Conservation (phyloP, 2,329 filamentous ascomycete species). For the Nannizzia gypsea region DNA sequence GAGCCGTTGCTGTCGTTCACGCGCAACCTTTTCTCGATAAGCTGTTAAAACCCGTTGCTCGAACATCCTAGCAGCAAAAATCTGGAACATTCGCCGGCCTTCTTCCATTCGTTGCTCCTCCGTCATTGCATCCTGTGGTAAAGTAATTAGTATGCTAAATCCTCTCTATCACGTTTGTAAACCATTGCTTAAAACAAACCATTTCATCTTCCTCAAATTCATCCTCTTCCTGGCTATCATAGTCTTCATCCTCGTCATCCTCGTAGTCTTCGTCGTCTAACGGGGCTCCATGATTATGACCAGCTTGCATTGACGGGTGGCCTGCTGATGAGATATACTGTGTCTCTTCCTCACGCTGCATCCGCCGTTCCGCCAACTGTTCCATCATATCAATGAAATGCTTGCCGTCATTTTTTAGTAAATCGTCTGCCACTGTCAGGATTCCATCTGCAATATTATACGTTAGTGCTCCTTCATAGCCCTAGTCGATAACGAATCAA, state of each 20-base stretch:
- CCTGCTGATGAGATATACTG: slow-evolving; percentile 51
- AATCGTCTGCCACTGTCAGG: slow-evolving; percentile 93
- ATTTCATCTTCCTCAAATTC: slow-evolving; percentile 56
- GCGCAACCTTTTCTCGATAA: slow-evolving; percentile 94
- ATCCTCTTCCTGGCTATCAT: slow-evolving; percentile 52
- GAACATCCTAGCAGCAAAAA: slow-evolving; percentile 98
- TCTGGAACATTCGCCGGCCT: slow-evolving; percentile 96
- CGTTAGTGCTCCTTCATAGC: slow-evolving; percentile 7
- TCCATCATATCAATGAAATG: slow-evolving; percentile 99
- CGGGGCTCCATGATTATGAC: slow-evolving; percentile 62
- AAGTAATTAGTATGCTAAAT: slow-evolving; percentile 7
- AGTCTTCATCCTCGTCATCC: slow-evolving; percentile 63
- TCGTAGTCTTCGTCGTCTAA: slow-evolving; percentile 64
- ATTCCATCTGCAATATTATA: slow-evolving; percentile 57
- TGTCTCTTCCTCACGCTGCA: slow-evolving; percentile 91
- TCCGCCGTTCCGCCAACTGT: slow-evolving; percentile 88
- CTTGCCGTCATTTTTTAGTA: slow-evolving; percentile 97
- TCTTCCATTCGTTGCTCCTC: slow-evolving; percentile 99
- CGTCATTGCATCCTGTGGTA: slow-evolving; percentile 74
- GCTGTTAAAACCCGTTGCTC: slow-evolving; percentile 91
- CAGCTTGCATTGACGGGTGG: slow-evolving; percentile 50
- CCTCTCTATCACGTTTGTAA: neutral
- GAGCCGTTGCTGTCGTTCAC: slow-evolving; percentile 80
- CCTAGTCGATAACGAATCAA: neutral
- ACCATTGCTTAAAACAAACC: slow-evolving; percentile 35